Evolutionary conservation across 2,329 filamentous ascomycete genomes (phyloP).

Genomic region (Penicillium sp.): DNA sequence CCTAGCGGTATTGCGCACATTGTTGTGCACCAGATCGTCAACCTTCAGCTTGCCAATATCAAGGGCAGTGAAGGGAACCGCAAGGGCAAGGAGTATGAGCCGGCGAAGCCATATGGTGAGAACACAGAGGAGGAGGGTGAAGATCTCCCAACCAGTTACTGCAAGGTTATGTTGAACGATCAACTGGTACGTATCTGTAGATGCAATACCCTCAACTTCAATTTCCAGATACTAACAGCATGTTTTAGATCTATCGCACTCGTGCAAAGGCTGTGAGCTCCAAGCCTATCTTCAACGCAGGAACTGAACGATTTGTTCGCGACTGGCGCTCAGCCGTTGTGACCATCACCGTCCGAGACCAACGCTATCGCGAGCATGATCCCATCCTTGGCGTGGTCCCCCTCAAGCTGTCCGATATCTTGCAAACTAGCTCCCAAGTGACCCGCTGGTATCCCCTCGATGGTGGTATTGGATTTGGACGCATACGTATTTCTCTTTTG

Average conservation of each 20-base stretch:
- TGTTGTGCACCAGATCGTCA: slow-evolving; percentile 91
- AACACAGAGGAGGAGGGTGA: slow-evolving; percentile 79
- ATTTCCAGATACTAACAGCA: slow-evolving; percentile 1
- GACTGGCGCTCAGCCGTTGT: slow-evolving; percentile 89
- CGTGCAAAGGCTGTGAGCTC: slow-evolving; percentile 89
- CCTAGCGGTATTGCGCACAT: slow-evolving; percentile 85
- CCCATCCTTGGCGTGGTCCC: slow-evolving; percentile 91
- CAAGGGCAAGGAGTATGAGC: slow-evolving; percentile 84
- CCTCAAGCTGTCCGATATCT: slow-evolving; percentile 80
- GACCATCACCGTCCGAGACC: slow-evolving; percentile 84
- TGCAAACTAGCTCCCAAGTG: slow-evolving; percentile 80
- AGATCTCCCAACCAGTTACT: slow-evolving; percentile 84
- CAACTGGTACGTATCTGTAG: slow-evolving; percentile 57
- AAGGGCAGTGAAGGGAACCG: slow-evolving; percentile 79
- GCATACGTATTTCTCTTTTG: slow-evolving; percentile 80
- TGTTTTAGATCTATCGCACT: slow-evolving; percentile 75
- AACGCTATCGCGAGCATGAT: slow-evolving; percentile 86
- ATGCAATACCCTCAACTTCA: background rate
- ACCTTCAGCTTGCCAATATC: slow-evolving; percentile 85
- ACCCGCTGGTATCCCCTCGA: slow-evolving; percentile 96
- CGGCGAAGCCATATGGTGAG: slow-evolving; percentile 79
- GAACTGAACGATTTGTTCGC: slow-evolving; percentile 86
- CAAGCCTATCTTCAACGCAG: slow-evolving; percentile 95
- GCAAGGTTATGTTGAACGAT: slow-evolving; percentile 87
- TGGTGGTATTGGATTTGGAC: slow-evolving; percentile 87